Evolutionary conservation across 805 yeast species (phyloP).

Genomic region (Torulaspora quercuum): DNA sequence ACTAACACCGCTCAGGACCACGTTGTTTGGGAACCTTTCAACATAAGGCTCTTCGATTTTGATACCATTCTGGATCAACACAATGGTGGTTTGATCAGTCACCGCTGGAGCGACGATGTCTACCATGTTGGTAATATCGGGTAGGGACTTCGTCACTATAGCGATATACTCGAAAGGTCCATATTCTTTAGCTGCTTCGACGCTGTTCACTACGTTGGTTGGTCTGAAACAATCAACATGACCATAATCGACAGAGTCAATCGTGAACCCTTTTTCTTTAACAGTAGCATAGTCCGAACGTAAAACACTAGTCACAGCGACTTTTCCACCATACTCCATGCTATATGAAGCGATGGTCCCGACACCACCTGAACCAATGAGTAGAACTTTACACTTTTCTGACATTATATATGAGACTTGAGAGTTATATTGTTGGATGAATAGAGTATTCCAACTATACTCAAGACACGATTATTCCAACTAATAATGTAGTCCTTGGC

Average conservation of each 20-base stretch:
- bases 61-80: slow-evolving; percentile 61
- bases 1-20: slow-evolving; percentile 58
- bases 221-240: slow-evolving; percentile 50
- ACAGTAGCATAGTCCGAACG: slow-evolving; percentile 58
- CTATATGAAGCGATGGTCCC: slow-evolving; percentile 71
- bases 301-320: slow-evolving; percentile 54
- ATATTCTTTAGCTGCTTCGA: slow-evolving; percentile 41
- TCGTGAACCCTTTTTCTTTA: slow-evolving; percentile 47
- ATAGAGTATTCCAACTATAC: slow-evolving; percentile 24
- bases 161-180: slow-evolving; percentile 52
- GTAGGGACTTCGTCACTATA: slow-evolving; percentile 61
- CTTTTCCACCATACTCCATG: slow-evolving; percentile 45
- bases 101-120: slow-evolving; percentile 52
- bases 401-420: too few relatives aligned
- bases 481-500: too few relatives aligned
- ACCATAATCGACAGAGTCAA: slow-evolving; percentile 61
- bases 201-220: slow-evolving; percentile 36
- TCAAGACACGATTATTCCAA: slow-evolving; percentile 17
- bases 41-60: slow-evolving; percentile 55
- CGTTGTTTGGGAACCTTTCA: slow-evolving; percentile 47
- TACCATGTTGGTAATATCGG: slow-evolving; percentile 55
- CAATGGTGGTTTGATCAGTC: slow-evolving; percentile 44
- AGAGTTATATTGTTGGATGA: too few relatives aligned
- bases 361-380: slow-evolving; percentile 79
- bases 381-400: slow-evolving; percentile 37